phyloP scores from a whole-genome alignment of 2,329 filamentous ascomycete species.

The Ascochyta viciae-villosae region DNA sequence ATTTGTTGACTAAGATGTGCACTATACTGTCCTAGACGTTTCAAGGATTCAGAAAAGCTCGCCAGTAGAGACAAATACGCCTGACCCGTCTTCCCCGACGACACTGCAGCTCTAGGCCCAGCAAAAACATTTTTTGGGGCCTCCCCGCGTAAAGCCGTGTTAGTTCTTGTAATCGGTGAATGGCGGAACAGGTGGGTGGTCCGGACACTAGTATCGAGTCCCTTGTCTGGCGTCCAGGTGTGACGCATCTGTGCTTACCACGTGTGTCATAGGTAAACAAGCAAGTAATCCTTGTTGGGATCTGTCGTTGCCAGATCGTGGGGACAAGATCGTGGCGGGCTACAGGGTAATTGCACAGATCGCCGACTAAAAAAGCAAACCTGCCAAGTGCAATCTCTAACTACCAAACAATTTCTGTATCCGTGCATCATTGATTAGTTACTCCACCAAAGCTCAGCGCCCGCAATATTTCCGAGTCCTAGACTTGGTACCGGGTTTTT shows the following conservation, averaged over 20 bases:
- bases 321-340: slow-evolving; percentile 19
- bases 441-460: background rate
- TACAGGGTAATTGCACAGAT: slow-evolving; percentile 14
- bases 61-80: slow-evolving; percentile 14
- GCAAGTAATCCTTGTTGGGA: slow-evolving; percentile 12
- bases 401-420: background rate
- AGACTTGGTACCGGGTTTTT: background rate
- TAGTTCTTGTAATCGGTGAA: slow-evolving; percentile 15
- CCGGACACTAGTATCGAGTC: slow-evolving; percentile 10
- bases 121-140: slow-evolving; percentile 15
- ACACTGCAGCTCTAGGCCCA: slow-evolving; percentile 18
- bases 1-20: slow-evolving; percentile 4
- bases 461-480: background rate
- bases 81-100: slow-evolving; percentile 17
- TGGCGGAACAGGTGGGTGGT: slow-evolving; percentile 10
- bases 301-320: slow-evolving; percentile 22
- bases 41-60: slow-evolving; percentile 1
- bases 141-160: background rate
- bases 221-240: slow-evolving; percentile 12
- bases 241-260: slow-evolving; percentile 8
- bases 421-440: background rate
- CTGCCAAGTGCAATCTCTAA: slow-evolving; percentile 4
- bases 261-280: slow-evolving; percentile 21
- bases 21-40: slow-evolving; percentile 12
- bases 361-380: slow-evolving; percentile 18